These are phyloP conservation scores for Citrus inodora DNA, from an alignment of 345 rosid species.

Conservation along the genomic window DNA sequence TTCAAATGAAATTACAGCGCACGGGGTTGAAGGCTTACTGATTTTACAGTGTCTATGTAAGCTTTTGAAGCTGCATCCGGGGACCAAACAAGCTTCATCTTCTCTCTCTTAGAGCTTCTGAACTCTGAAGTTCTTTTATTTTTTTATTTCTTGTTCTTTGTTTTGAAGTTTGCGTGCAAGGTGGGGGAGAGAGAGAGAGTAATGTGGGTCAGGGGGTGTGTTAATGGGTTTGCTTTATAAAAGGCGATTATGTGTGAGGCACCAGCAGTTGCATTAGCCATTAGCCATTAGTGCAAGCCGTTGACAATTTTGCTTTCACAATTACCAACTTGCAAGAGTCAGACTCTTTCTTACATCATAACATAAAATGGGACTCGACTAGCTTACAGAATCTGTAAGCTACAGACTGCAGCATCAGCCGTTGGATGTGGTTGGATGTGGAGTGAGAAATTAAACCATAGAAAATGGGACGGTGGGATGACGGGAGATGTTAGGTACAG, in stretches of 20 bases:
- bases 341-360: background rate
- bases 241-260: background rate
- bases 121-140: background rate
- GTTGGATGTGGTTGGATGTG: too few species aligned
- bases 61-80: conserved; percentile 79
- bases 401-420: too few species aligned
- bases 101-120: background rate
- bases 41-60: conserved; percentile 60
- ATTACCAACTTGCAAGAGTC: background rate
- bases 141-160: background rate
- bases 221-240: background rate
- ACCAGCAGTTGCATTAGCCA: background rate
- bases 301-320: conserved; percentile 2
- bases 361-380: too few species aligned
- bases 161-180: background rate
- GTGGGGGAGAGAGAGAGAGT: background rate
- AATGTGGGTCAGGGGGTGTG: background rate
- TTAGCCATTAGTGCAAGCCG: background rate
- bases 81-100: conserved; percentile 85
- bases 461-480: too few species aligned
- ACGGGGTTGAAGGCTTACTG: conserved; percentile 32
- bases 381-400: too few species aligned
- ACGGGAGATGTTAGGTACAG: too few species aligned
- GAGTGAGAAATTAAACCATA: too few species aligned
- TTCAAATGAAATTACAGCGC: background rate